Base-by-base conservation (phyloP, 2,329 filamentous ascomycete genomes). In the Alternaria incomplexa region DNA sequence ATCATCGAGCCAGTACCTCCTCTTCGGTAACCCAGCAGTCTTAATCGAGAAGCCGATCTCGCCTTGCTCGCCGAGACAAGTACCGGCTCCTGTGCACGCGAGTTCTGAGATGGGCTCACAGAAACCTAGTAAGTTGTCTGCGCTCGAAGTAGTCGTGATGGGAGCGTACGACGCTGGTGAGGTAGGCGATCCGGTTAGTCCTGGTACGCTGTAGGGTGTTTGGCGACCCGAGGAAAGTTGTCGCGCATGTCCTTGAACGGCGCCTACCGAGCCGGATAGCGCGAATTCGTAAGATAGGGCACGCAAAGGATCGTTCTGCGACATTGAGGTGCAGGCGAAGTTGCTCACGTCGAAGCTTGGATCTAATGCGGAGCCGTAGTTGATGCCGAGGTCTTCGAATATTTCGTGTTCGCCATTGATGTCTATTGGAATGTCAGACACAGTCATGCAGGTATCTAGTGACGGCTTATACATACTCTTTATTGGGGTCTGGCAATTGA, bases 341-440 rank as follows among this genome's bases (percentile, higher is more conserved):
- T 77, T 73, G 26, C 56, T 64, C n/a, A 73, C 40, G 46, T 73
- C 65, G 67, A 78, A 78, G 58, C 74, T 78, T 11, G 62, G 53
- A 44, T 79, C 76, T 7, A 79, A 44, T 17, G 58, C 40, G 15
- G 70, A 63, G n/a, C 66, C 53, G 8, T 64, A 30, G 20, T 69
- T 56, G 9, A 79, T 52, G 1, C 77, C 77, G 4, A 79, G 72
- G 61, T 80, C 78, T 65, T 80, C 78, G 23, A 74, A 67, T 13
- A 76, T 60, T 12, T 80, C 76, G 20, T 75, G 72, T 20, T 63
- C 63, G 4, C 66, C 50, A 22, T 54, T 60, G 36, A 70, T 59
- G 3, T 54, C 67, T 67, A 25, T 13, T 10, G 30, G n/a, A 6
- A 46, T 6, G 51, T 63, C 10, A 60, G 51, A 43, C 5, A 28